These are phyloP conservation scores for Naganishia sp. DNA, from an alignment of 1,284 basidiomycete species.

Conservation along the genomic window DNA sequence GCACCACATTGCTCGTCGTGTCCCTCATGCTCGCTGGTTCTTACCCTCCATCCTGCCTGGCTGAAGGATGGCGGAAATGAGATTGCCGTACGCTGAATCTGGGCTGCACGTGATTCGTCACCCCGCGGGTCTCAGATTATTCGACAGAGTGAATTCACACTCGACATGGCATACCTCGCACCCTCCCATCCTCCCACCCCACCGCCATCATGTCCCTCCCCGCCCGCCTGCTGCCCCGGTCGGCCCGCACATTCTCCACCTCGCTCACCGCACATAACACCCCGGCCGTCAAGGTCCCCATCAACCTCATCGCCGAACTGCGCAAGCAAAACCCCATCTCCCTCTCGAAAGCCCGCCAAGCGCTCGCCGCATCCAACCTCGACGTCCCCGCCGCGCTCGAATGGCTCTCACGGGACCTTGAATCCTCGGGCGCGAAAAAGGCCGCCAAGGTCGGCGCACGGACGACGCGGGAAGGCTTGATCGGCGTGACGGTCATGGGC, in stretches of 20 bases:
- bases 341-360: constrained; percentile 84
- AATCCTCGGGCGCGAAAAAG: constrained; percentile 70
- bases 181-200: not conserved
- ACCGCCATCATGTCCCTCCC: constrained; percentile 1
- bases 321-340: constrained; percentile 75
- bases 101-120: no score
- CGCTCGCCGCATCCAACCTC: constrained; percentile 72
- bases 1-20: no score
- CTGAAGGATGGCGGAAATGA: no score
- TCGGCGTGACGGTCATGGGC: constrained; percentile 72
- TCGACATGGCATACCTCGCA: no score
- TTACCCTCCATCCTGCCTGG: no score
- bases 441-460: constrained; percentile 79
- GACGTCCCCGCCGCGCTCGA: constrained; percentile 71
- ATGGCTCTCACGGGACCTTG: constrained; percentile 78
- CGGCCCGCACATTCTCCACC: constrained; percentile 2
- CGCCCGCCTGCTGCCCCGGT: not conserved
- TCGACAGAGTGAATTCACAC: no score
- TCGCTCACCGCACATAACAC: not conserved
- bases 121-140: no score
- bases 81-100: no score
- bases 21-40: no score
- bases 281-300: constrained; percentile 51
- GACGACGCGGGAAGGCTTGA: constrained; percentile 72
- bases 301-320: constrained; percentile 81